Percentiles rank a stretch among this genome's conserved stretches.
Evolutionary conservation across 768 basidiomycete species (phyloP).

Genomic region (Amanita jacksonii): DNA sequence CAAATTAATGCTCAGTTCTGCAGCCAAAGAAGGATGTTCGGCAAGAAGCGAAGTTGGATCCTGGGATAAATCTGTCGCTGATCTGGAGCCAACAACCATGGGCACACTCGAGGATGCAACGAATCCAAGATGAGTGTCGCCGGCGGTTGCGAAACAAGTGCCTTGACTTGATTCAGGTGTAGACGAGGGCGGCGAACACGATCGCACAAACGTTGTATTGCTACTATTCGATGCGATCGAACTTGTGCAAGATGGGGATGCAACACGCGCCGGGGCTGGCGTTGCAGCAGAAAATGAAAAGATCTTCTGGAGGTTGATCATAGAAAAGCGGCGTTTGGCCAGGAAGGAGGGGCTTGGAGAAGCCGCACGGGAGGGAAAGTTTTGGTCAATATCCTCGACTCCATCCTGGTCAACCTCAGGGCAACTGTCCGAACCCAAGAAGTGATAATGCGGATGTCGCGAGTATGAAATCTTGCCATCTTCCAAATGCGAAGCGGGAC

Average conservation of each 20-base stretch:
- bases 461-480: slow-evolving; percentile 18
- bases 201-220: not conserved
- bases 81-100: too few relatives aligned
- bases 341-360: slow-evolving; percentile 26
- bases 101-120: too few relatives aligned
- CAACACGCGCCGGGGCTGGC: not conserved
- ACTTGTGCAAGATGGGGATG: not conserved
- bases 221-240: not conserved
- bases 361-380: slow-evolving; percentile 15
- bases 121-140: too few relatives aligned
- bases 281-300: slow-evolving; percentile 24
- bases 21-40: not conserved
- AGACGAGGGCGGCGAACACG: not conserved
- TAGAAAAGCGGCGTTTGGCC: slow-evolving; percentile 27
- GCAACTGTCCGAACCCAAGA: slow-evolving; percentile 10
- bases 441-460: slow-evolving; percentile 11
- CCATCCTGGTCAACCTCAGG: slow-evolving; percentile 6
- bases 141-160: not conserved
- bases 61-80: too few relatives aligned
- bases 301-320: slow-evolving; percentile 27
- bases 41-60: too few relatives aligned
- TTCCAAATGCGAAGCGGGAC: slow-evolving; percentile 20
- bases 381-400: not conserved
- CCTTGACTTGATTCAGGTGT: not conserved
- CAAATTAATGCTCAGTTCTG: slow-evolving; percentile 7